Evolutionary conservation across 805 yeast species (phyloP), one percentile per base, ranked within the genome.

Genomic region (Kodamaea kaohsiungensis): DNA sequence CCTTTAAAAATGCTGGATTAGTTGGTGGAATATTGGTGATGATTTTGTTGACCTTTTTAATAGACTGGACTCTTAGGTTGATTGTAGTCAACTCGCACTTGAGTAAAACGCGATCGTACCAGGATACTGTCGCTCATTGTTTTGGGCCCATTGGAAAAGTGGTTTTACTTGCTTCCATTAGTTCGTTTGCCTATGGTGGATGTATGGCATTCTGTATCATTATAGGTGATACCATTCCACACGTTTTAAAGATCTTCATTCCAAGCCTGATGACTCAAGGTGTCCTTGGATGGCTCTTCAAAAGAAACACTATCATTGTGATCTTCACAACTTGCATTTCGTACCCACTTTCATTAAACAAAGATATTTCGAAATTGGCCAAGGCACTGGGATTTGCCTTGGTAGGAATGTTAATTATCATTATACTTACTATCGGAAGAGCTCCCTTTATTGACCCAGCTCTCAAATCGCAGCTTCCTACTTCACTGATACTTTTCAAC

Each of bases 201-300:
- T 84, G 91, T 56, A 85, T 91, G 78, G 98, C 97, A 1, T 93
- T 91, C 70, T 89, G 96, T 56, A 92, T 92, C 51, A 93, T 92
- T 59, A 91, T 92, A 33, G 98, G 98, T 17, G 98, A 92, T 64
- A 89, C 97, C 0, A 85, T 93, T 37, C 98, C 98, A 0, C 97
- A 91, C 67, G 97, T 92, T 3, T 67, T 93, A 48, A 74, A 84
- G 53, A 82, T 91, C 2, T 66, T 90, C 35, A 79, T 90, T 55
- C 86, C 88, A 0, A 56, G 61, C 13, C 67, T 76, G 15, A 62
- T 77, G 2, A 70, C 76, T 9, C 59, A 51, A 8, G 59, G 72
- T 3, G 48, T 67, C 12, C 37, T 87, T 5, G 75, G 78, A 0
- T 79, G 88, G 70, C 52, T 90, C 2, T 77, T 89, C 52, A 76